phyloP scores from a whole-genome alignment of 768 basidiomycete species.

The Suillus placidus region DNA sequence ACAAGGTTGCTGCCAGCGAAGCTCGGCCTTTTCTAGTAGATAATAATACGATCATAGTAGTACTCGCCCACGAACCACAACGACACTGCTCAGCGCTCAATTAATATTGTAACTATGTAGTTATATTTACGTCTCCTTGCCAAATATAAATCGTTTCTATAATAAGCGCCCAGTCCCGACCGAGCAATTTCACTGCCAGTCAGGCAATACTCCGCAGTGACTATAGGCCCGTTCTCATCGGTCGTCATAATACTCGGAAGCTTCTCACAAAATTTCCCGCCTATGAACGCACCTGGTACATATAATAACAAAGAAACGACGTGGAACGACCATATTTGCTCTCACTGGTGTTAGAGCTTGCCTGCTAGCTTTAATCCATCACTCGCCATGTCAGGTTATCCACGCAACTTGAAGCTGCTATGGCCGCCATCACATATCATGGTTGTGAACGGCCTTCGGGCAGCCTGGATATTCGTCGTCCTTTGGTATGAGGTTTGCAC shows the following conservation, averaged over 20 bases:
- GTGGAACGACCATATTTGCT: background rate
- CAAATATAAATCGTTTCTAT: background rate
- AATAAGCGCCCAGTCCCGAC: no score
- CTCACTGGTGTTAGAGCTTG: background rate
- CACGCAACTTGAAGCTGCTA: background rate
- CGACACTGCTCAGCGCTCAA: no score
- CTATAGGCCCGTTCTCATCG: background rate
- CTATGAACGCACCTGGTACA: background rate
- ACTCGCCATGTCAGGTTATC: background rate
- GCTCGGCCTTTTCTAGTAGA: background rate
- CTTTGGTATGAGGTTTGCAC: conserved; percentile 71
- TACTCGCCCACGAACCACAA: background rate
- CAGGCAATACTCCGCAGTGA: no score
- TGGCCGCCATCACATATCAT: conserved; percentile 22
- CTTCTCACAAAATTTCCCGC: background rate
- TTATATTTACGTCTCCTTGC: background rate
- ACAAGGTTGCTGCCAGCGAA: no score
- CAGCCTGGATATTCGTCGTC: conserved; percentile 62
- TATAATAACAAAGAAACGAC: background rate
- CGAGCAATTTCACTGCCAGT: no score
- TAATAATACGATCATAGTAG: background rate
- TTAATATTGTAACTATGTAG: background rate
- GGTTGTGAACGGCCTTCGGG: conserved; percentile 50
- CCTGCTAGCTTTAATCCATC: background rate
- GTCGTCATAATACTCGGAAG: background rate